A percentile compares a stretch with the other conserved stretches of the same genome.
Evolutionary conservation across 208 protist genomes (phyloP).

Genomic region (Trypanosoma platydactyli): DNA sequence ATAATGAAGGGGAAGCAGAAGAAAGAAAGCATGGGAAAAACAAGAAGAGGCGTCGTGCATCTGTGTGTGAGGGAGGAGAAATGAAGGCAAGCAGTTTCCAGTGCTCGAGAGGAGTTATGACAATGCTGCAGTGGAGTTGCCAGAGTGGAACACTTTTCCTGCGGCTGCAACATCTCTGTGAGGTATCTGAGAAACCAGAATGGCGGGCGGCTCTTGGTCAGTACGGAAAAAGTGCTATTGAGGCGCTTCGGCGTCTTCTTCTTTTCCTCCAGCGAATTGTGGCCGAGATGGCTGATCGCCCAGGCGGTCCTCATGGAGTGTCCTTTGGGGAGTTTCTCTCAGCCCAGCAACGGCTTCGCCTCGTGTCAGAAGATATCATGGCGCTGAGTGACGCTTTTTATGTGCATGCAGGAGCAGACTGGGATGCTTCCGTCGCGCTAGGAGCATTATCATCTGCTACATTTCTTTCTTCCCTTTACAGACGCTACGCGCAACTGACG

Average conservation of each 20-base stretch:
- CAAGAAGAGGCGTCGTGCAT: too few relatives aligned
- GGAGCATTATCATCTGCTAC: conserved; percentile 54
- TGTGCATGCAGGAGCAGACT: conserved; percentile 29
- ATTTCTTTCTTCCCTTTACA: conserved; percentile 57
- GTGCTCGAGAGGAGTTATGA: conserved; percentile 31
- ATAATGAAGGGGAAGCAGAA: not conserved
- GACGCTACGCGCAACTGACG: conserved; percentile 34
- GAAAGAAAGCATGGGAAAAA: too few relatives aligned
- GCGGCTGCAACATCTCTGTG: conserved; percentile 58
- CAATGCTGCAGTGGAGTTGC: conserved; percentile 72
- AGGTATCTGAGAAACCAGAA: conserved; percentile 34
- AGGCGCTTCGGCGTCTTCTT: conserved; percentile 41
- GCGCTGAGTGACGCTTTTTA: conserved; percentile 56
- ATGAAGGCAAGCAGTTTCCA: not conserved
- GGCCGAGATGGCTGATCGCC: conserved; percentile 41
- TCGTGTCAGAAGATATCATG: conserved; percentile 39
- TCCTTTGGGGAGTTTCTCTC: conserved; percentile 56
- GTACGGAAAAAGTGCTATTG: conserved; percentile 73
- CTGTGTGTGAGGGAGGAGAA: too few relatives aligned
- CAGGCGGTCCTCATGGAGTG: conserved; percentile 47
- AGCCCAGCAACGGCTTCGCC: conserved; percentile 48
- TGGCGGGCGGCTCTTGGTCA: conserved; percentile 55
- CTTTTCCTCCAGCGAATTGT: conserved; percentile 50
- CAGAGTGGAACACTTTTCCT: conserved; percentile 67
- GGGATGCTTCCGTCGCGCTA: conserved; percentile 30